phyloP scores from a whole-genome alignment of 139 green algal species.

The Gonium pectorale region DNA sequence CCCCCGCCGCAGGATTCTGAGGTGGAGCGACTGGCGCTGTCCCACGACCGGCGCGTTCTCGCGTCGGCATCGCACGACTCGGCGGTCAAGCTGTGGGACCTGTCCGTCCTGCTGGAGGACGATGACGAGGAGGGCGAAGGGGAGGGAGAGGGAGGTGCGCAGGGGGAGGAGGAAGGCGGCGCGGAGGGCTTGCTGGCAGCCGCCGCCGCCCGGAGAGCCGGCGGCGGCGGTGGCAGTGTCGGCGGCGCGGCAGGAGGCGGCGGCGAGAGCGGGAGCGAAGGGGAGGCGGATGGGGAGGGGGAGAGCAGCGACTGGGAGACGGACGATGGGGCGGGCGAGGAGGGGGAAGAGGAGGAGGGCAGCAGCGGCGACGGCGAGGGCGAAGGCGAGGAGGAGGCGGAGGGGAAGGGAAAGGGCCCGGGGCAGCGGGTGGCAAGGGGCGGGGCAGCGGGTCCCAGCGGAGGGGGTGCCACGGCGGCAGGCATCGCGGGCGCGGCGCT shows the following conservation, averaged over 20 bases:
- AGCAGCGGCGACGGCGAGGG: not conserved
- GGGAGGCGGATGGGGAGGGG: slow-evolving; percentile 41
- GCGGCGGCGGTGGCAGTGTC: slow-evolving; percentile 13
- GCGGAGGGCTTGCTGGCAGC: too few species aligned
- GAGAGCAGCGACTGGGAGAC: slow-evolving; percentile 1
- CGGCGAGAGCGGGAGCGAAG: slow-evolving; percentile 54
- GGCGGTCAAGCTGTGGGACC: slow-evolving; percentile 86
- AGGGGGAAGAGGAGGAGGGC: slow-evolving; percentile 16
- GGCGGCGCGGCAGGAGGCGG: slow-evolving; percentile 42
- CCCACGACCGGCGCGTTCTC: slow-evolving; percentile 62
- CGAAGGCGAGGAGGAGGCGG: not conserved
- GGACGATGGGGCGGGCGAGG: not conserved
- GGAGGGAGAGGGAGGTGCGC: slow-evolving; percentile 22
- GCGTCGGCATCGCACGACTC: slow-evolving; percentile 85
- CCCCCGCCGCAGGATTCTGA: slow-evolving; percentile 54
- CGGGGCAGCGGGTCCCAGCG: not conserved
- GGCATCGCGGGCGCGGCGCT: not conserved
- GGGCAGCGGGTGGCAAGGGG: not conserved
- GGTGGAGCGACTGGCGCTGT: slow-evolving; percentile 75
- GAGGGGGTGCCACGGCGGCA: not conserved
- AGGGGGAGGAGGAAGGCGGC: slow-evolving; percentile 12
- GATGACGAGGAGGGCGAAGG: slow-evolving; percentile 67
- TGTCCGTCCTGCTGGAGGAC: slow-evolving; percentile 67
- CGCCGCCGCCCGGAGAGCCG: not conserved
- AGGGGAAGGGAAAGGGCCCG: slow-evolving; percentile 9